Evolutionary conservation across 441 rosid species (phyloP).

Genomic region (Populus hybrid): DNA sequence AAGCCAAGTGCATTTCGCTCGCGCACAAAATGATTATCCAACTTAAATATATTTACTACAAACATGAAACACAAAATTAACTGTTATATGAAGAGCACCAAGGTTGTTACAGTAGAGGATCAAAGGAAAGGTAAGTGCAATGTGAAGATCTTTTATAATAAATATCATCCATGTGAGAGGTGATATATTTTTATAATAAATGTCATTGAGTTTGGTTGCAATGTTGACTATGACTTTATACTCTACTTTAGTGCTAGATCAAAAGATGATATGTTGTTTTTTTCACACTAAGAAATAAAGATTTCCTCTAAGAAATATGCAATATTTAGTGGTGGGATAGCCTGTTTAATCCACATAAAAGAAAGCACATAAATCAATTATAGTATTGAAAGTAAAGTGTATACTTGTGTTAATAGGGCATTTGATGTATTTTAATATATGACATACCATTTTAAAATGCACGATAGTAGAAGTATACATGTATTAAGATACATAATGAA

Average conservation of each 20-base stretch:
- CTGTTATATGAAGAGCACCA: background rate
- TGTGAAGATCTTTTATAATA: background rate
- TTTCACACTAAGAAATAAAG: background rate
- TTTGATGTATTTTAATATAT: no score
- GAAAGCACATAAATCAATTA: background rate
- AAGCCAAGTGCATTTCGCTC: background rate
- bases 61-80: no score
- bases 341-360: background rate
- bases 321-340: background rate
- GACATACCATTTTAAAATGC: background rate
- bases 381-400: no score
- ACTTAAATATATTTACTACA: no score
- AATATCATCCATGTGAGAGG: no score
- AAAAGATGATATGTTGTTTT: background rate
- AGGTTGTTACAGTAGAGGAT: background rate
- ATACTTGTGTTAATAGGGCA: no score
- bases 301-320: background rate
- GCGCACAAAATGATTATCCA: background rate
- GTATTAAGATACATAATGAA: background rate
- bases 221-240: background rate
- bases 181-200: no score
- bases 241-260: background rate
- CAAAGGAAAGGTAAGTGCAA: background rate
- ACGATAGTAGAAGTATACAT: background rate
- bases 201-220: no score